phyloP scores from a whole-genome alignment of 345 rosid species.

The Sonneratia caseolaris region DNA sequence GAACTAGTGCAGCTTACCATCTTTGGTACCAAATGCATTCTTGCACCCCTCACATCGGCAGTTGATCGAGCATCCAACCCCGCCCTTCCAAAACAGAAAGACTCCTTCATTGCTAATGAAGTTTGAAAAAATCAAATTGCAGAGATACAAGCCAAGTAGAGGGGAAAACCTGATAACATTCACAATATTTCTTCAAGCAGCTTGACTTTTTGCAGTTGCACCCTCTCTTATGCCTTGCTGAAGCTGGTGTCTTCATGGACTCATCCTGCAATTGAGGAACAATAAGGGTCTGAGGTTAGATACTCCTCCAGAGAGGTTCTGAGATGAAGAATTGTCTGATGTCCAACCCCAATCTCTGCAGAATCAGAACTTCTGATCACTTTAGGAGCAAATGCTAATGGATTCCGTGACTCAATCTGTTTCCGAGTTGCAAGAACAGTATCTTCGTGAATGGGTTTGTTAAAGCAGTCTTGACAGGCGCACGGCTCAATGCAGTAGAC shows the following conservation, averaged over 20 bases:
- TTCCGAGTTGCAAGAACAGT: slow-evolving; percentile 91
- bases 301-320: slow-evolving; percentile 4
- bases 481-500: slow-evolving; percentile 97
- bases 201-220: slow-evolving; percentile 99
- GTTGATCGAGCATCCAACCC: slow-evolving; percentile 94
- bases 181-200: slow-evolving; percentile 96
- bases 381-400: slow-evolving; percentile 99
- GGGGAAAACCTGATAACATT: slow-evolving; percentile 82
- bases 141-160: neutral
- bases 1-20: slow-evolving; percentile 41
- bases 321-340: neutral
- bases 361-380: slow-evolving; percentile 65
- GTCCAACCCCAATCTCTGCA: slow-evolving; percentile 56
- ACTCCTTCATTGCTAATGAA: neutral
- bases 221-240: slow-evolving; percentile 98
- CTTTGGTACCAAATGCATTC: slow-evolving; percentile 90
- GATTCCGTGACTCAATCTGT: slow-evolving; percentile 96
- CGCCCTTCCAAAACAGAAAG: slow-evolving; percentile 42
- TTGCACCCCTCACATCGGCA: slow-evolving; percentile 99
- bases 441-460: slow-evolving; percentile 97
- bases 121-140: slow-evolving; percentile 4
- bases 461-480: slow-evolving; percentile 93
- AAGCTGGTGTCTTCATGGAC: slow-evolving; percentile 79
- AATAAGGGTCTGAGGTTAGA: neutral
- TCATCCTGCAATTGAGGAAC: slow-evolving; percentile 56